These are phyloP conservation scores for Coniophora puteana DNA, from an alignment of 1,284 basidiomycete genomes.

Conservation along the genomic window DNA sequence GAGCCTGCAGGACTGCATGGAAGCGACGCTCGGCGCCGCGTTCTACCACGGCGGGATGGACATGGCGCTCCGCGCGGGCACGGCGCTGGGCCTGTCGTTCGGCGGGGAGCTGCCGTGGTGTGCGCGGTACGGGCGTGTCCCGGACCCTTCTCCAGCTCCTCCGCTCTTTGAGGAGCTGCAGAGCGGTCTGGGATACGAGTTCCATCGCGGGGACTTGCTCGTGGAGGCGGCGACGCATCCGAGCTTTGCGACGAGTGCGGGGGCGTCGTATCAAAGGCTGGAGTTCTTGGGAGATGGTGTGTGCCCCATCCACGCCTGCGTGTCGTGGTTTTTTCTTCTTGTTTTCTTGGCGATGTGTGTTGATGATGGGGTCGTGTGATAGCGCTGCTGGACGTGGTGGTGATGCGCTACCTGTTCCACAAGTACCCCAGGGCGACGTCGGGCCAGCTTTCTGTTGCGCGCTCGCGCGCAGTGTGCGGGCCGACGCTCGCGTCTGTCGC, in stretches of 20 bases:
- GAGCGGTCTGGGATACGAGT: conserved; percentile 64
- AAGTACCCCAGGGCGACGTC: conserved; percentile 71
- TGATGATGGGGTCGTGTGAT: conserved; percentile 13
- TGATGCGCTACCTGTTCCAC: conserved; percentile 67
- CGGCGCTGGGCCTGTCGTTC: conserved; percentile 62
- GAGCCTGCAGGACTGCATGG: conserved; percentile 82
- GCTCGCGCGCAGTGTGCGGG: conserved; percentile 70
- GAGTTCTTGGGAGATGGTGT: conserved; percentile 86
- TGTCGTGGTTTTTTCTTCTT: neutral
- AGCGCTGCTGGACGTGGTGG: conserved; percentile 77
- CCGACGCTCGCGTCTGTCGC: conserved; percentile 67
- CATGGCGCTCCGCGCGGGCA: conserved; percentile 63
- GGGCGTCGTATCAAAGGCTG: conserved; percentile 74
- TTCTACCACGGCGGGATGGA: conserved; percentile 68
- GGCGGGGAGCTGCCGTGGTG: conserved; percentile 66
- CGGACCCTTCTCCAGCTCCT: conserved; percentile 33
- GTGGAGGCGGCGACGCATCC: conserved; percentile 80
- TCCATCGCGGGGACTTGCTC: conserved; percentile 58
- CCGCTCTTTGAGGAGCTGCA: conserved; percentile 56
- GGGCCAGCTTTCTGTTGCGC: conserved; percentile 68
- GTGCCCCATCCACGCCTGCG: conserved; percentile 14
- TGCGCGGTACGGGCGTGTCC: conserved; percentile 41
- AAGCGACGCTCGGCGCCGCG: conserved; percentile 74
- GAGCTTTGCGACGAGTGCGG: conserved; percentile 55
- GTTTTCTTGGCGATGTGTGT: neutral